These are phyloP conservation scores for Globisporangium splendens DNA, from an alignment of 352 stramenopile genomes.

Conservation along the genomic window DNA sequence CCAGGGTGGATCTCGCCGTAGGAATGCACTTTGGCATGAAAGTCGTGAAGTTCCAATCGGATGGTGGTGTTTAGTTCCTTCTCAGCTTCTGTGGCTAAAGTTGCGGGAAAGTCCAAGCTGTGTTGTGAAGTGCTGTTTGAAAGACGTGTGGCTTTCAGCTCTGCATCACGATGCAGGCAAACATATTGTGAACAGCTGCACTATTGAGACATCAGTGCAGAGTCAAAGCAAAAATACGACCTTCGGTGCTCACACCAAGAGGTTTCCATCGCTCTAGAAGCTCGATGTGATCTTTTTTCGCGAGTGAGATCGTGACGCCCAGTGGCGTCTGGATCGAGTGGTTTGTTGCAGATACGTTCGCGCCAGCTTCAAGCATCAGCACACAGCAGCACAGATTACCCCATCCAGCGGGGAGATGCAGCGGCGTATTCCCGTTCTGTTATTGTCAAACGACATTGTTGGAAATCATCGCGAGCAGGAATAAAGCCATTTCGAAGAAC, in stretches of 20 bases:
- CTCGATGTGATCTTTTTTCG: slow-evolving; percentile 28
- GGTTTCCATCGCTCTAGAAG: slow-evolving; percentile 56
- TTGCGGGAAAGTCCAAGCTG: not conserved
- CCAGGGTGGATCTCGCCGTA: slow-evolving; percentile 32
- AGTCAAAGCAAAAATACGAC: slow-evolving; percentile 13
- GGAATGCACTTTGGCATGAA: slow-evolving; percentile 40
- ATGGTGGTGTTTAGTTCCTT: slow-evolving; percentile 31
- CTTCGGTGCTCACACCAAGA: slow-evolving; percentile 30
- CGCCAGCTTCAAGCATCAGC: slow-evolving; percentile 52
- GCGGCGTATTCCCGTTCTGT: slow-evolving; percentile 60
- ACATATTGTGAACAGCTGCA: not conserved
- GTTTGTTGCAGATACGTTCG: slow-evolving; percentile 26
- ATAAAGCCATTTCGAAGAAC: too few relatives aligned
- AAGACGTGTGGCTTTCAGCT: slow-evolving; percentile 20
- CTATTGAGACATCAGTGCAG: not conserved
- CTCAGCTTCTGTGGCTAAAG: slow-evolving; percentile 2
- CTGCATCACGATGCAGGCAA: slow-evolving; percentile 11
- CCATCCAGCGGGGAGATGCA: slow-evolving; percentile 71
- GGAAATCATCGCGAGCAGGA: too few relatives aligned
- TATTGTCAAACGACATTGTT: not conserved
- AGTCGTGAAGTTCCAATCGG: slow-evolving; percentile 46
- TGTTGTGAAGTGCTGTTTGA: slow-evolving; percentile 8
- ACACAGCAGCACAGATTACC: slow-evolving; percentile 51
- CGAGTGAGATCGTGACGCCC: slow-evolving; percentile 32
- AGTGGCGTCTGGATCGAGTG: slow-evolving; percentile 30